Evolutionary conservation across 768 basidiomycete species (phyloP).

Genomic region (Lactarius tabidus): DNA sequence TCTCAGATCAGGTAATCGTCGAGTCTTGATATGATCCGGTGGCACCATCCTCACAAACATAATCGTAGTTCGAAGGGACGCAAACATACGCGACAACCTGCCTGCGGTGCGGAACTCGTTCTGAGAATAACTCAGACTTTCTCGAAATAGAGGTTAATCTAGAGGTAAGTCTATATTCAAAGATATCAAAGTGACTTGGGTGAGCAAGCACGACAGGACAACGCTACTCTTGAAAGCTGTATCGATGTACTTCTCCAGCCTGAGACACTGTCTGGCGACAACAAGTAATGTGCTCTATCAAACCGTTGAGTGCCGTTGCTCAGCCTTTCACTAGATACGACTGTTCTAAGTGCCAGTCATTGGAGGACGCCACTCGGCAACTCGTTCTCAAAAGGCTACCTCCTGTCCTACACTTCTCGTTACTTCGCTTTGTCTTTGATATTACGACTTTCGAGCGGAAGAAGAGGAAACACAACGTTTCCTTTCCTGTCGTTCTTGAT

Average conservation of each 20-base stretch:
- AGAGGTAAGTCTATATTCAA: conserved; percentile 43
- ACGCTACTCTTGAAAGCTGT: conserved; percentile 69
- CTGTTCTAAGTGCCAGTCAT: conserved; percentile 67
- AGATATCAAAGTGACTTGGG: background rate
- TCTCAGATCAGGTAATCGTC: conserved; percentile 66
- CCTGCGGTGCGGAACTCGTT: conserved; percentile 58
- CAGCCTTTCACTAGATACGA: conserved; percentile 52
- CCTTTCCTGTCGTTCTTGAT: conserved; percentile 70
- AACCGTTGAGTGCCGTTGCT: conserved; percentile 4
- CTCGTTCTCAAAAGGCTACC: conserved; percentile 69
- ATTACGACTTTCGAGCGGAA: conserved; percentile 71
- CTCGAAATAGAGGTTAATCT: conserved; percentile 87
- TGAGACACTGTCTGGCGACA: conserved; percentile 77
- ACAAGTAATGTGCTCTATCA: conserved; percentile 51
- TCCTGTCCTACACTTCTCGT: conserved; percentile 85
- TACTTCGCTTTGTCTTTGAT: conserved; percentile 93
- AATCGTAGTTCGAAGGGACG: conserved; percentile 77
- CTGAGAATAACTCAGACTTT: conserved; percentile 69
- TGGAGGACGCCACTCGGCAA: conserved; percentile 78
- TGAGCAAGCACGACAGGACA: conserved; percentile 44
- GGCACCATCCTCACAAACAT: background rate
- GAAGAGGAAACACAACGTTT: conserved; percentile 78
- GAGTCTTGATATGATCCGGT: conserved; percentile 1
- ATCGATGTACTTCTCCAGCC: conserved; percentile 60
- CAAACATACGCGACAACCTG: conserved; percentile 81